A percentile compares a stretch with the other conserved stretches of the same genome.
phyloP scores from a whole-genome alignment of 106 monocot genomes.

The Acorus gramineus region DNA sequence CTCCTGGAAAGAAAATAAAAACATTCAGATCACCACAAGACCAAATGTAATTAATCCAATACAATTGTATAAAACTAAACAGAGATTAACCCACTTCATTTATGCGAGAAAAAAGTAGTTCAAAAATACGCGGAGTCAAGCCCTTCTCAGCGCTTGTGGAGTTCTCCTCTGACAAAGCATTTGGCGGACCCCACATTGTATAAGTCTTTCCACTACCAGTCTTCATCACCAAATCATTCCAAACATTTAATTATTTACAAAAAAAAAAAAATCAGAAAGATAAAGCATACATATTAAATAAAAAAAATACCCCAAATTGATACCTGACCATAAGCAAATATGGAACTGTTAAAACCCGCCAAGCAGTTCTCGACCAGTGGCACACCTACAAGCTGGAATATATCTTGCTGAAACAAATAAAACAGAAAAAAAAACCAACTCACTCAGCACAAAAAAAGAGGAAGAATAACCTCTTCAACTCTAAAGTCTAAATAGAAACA shows the following conservation, averaged over 20 bases:
- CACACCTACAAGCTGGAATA: conserved; percentile 76
- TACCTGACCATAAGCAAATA: conserved; percentile 99
- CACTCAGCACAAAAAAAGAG: background rate
- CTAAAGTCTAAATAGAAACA: too few species aligned
- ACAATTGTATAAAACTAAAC: too few species aligned
- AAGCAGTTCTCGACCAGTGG: conserved; percentile 97
- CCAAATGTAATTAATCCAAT: background rate
- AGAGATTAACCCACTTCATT: conserved; percentile 41
- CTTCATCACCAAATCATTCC: conserved; percentile 18
- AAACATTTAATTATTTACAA: background rate
- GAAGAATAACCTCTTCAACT: background rate
- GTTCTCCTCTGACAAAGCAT: conserved; percentile 42
- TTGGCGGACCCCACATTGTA: conserved; percentile 94
- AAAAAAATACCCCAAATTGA: background rate
- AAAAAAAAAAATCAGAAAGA: background rate
- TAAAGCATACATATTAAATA: background rate
- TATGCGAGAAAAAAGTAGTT: conserved; percentile 77
- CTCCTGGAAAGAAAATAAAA: conserved; percentile 32
- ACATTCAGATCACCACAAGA: too few species aligned
- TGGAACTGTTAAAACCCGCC: conserved; percentile 95
- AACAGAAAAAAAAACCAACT: background rate
- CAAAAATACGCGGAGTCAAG: conserved; percentile 90
- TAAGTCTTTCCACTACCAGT: conserved; percentile 99
- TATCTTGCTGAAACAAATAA: conserved; percentile 44
- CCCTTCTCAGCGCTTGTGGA: conserved; percentile 50